Base-by-base conservation (phyloP, 2,329 filamentous ascomycete species). In the Botrytis squamosa region DNA sequence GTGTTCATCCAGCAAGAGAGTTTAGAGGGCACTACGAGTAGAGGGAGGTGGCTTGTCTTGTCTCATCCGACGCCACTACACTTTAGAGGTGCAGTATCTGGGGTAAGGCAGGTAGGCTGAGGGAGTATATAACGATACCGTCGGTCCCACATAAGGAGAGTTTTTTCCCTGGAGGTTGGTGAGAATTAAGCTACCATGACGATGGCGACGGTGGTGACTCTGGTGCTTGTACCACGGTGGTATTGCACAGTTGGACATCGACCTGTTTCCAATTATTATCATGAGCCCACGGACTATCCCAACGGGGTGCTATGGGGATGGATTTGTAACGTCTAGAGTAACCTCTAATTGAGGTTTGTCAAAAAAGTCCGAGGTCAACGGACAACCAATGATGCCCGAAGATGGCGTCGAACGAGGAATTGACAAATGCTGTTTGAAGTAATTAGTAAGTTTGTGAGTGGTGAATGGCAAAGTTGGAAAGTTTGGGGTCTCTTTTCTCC, bases 21-120 rank as follows among this genome's bases (percentile, higher is more conserved):
- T 67, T 59, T 46, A 38, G 22, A 72, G 40, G 44, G 70, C 52
- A 68, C 42, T 72, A 72, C 52, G 69, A 72, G 74, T 73, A 68
- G 77, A 78, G 79, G 77, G 79, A 75, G 77, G 79, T 80, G 79
- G 79, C 79, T 80, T 75, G 75, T 76, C 75, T 46, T 75, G 78
- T 80, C 77, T 80, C 79, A 79, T 76, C 71, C 65, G 72, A 74
- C 77, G 78, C 79, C 77, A 80, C 77, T 71, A 70, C 71, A 66
- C 75, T 73, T 76, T 74, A 74, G 72, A 78, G 67, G 46, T 72
- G 52, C 57, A 75, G 77, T 78, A 78, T 78, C 77, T 78, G 77
- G 79, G 79, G 77, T 76, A 79, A 76, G 75, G 76, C 74, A 74
- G 73, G 55, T 69, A 69, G 29, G 75, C 76, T 75, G 76, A 76